These are phyloP conservation scores for Cymbidium sinense DNA, from an alignment of 106 monocot genomes.

Conservation along the genomic window DNA sequence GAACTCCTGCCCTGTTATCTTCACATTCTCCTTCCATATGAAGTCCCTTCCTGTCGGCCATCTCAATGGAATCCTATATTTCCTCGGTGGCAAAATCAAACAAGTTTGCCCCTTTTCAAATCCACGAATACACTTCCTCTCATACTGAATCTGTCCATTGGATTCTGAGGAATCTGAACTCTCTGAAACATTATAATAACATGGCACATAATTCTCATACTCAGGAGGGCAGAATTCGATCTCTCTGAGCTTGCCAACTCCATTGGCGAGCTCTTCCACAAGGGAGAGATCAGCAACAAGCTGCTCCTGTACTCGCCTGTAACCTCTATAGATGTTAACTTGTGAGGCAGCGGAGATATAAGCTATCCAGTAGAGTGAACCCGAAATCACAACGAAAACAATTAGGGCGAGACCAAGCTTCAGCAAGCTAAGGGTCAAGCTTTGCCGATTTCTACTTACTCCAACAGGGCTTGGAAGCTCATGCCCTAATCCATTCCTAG, in stretches of 20 bases:
- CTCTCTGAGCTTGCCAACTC: constrained; percentile 41
- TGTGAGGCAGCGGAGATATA: constrained; percentile 44
- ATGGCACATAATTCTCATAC: constrained; percentile 77
- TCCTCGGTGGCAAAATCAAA: constrained; percentile 52
- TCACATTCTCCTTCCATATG: constrained; percentile 96
- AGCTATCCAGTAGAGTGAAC: constrained; percentile 68
- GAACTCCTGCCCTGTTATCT: constrained; percentile 83
- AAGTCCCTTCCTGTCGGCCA: constrained; percentile 91
- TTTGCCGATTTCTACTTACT: constrained; percentile 14
- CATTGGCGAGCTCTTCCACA: constrained; percentile 57
- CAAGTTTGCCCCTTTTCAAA: constrained; percentile 21
- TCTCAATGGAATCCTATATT: constrained; percentile 69
- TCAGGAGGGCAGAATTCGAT: constrained; percentile 54
- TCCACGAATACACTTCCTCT: constrained; percentile 33
- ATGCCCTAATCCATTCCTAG: constrained; percentile 31
- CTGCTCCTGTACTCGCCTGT: constrained; percentile 66
- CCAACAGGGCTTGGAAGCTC: constrained; percentile 25
- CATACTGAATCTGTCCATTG: constrained; percentile 20
- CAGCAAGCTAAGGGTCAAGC: constrained; percentile 21
- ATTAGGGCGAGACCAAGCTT: constrained; percentile 41
- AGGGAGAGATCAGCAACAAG: constrained; percentile 53
- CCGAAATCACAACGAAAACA: constrained; percentile 30
- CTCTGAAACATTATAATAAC: constrained; percentile 64
- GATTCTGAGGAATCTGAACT: constrained; percentile 20
- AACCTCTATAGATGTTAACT: constrained; percentile 32